phyloP scores from a whole-genome alignment of 2,329 filamentous ascomycete species.

The Trichoderma sp. region DNA sequence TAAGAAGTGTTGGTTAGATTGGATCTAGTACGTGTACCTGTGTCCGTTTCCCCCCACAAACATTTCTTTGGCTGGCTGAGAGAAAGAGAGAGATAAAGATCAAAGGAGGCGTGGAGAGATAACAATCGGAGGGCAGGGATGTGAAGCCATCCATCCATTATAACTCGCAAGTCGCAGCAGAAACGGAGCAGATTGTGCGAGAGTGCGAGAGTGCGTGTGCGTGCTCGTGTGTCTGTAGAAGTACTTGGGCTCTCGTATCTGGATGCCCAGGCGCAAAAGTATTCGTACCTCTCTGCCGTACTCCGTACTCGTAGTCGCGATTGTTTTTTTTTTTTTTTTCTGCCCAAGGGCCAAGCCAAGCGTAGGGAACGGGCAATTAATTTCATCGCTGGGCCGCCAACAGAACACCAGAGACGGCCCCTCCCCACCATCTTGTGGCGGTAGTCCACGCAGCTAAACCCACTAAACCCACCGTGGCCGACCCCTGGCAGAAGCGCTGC shows the following conservation, averaged over 20 bases:
- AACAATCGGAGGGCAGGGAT: not conserved
- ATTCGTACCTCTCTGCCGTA: not conserved
- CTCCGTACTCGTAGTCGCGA: slow-evolving; percentile 18
- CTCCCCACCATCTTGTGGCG: not conserved
- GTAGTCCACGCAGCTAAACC: not conserved
- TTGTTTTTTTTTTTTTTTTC: not conserved
- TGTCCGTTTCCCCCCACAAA: not conserved
- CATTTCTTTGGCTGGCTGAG: not conserved
- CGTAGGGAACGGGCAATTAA: not conserved
- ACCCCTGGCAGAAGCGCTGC: slow-evolving; percentile 15
- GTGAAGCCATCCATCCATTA: not conserved
- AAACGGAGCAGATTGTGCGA: not conserved
- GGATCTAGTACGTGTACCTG: not conserved
- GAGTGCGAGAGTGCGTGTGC: not conserved
- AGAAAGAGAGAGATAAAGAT: not conserved
- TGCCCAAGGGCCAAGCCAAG: not conserved
- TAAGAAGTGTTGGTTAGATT: not conserved
- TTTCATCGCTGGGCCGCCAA: not conserved
- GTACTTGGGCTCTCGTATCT: not conserved
- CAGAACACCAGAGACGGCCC: not conserved
- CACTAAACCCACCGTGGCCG: not conserved
- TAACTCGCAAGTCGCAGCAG: not conserved
- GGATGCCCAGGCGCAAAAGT: not conserved
- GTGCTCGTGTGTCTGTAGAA: not conserved
- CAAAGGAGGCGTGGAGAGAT: not conserved